A percentile compares a stretch with the other conserved stretches of the same genome.
These are phyloP conservation scores for Quercus wislizeni DNA, from an alignment of 306 rosid genomes.

Conservation along the genomic window DNA sequence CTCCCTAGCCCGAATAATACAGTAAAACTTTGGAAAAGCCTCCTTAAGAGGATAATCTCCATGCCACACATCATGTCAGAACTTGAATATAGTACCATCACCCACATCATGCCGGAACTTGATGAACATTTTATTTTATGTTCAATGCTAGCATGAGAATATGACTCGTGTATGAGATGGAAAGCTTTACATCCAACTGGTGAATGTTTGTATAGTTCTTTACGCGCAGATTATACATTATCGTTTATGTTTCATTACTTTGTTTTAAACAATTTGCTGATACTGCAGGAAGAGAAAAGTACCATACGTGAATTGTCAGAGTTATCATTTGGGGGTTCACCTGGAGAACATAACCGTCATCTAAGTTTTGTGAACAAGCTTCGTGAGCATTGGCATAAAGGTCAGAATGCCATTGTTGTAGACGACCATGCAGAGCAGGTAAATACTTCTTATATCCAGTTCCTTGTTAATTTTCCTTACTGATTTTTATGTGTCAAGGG, in stretches of 20 bases:
- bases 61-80: too few species aligned
- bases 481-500: neutral
- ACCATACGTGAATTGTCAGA: constrained; percentile 24
- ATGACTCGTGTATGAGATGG: neutral
- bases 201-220: neutral
- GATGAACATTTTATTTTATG: neutral
- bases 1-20: too few species aligned
- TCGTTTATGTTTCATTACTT: neutral
- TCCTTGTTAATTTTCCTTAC: neutral
- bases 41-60: too few species aligned
- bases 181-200: neutral
- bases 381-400: constrained; percentile 35
- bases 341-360: constrained; percentile 26
- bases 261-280: constrained; percentile 5
- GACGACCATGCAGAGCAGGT: constrained; percentile 38
- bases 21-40: too few species aligned
- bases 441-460: constrained; percentile 3
- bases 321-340: constrained; percentile 19
- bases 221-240: neutral
- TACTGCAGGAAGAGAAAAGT: constrained; percentile 26
- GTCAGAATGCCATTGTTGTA: constrained; percentile 34
- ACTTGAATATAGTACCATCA: too few species aligned
- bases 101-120: too few species aligned
- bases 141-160: neutral
- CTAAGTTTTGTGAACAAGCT: constrained; percentile 41